A percentile compares a stretch with the other conserved stretches of the same genome.
phyloP scores from a whole-genome alignment of 2,329 filamentous ascomycete genomes.

The Scedosporium minutisporum region DNA sequence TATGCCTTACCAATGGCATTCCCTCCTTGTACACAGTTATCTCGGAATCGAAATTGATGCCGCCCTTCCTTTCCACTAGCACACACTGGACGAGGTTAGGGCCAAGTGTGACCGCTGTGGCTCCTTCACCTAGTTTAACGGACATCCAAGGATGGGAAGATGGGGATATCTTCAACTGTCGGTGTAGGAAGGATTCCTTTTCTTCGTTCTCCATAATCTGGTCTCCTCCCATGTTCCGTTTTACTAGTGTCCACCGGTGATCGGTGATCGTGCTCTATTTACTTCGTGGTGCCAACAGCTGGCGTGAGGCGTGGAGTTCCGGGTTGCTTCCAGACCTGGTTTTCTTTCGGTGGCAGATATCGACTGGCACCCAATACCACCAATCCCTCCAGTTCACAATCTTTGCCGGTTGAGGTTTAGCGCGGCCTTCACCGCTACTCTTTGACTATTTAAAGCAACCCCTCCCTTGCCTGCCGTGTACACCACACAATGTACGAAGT shows the following conservation, averaged over 20 bases:
- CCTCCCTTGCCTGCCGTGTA: background rate
- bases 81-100: no score
- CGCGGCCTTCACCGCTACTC: conserved; percentile 5
- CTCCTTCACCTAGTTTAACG: no score
- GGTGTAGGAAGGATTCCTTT: no score
- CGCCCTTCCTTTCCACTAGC: background rate
- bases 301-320: background rate
- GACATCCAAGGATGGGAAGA: no score
- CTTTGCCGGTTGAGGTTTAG: conserved; percentile 2
- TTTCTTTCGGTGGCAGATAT: background rate
- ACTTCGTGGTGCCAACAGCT: no score
- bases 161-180: no score
- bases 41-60: background rate
- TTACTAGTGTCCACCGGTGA: no score
- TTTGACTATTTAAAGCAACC: conserved; percentile 6
- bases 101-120: no score
- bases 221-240: no score
- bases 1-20: background rate
- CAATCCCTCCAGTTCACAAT: background rate
- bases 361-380: no score
- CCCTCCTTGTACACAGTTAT: background rate
- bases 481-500: background rate
- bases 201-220: no score
- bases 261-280: no score
- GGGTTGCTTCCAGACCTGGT: background rate